Base-by-base conservation (phyloP, 1,284 basidiomycete species). In the Tremellales sp. region DNA sequence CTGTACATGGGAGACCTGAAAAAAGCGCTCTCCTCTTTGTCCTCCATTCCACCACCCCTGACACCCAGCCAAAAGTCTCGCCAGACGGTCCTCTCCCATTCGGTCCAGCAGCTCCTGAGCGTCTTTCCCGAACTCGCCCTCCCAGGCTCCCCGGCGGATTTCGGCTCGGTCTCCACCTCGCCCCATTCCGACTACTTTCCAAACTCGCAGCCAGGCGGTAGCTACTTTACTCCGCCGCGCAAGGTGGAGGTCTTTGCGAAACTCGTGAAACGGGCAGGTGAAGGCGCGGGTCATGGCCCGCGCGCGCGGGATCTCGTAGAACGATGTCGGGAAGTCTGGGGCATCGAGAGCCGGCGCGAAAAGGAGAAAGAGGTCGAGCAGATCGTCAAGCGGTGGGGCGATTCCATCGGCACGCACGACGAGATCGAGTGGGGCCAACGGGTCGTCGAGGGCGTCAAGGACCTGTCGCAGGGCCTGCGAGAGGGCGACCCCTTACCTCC, bases 1-100 rank as follows among this genome's bases (percentile, higher is more conserved):
- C 51, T 61, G 33, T 71, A 73, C 56, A 50, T 70, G 29, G 45
- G 47, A 41, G 68, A 73, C 44, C 49, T 72, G 12, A 66, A 68
- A 51, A 43, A 48, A 18, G 48, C 57, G 4, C 54, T 70, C 26
- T 26, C 53, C 14, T 37, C 48, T 24, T 32, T 65, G 29, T 49
- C 62, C 13, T 28, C 58, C 8, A 40, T 61, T 3, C 53, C 55
- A n/a, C 40, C 43, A 14, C 45, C 52, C 6, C 50, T 54, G n/a
- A 57, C 54, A 5, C 45, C 51, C 4, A 50, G 54, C 0, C 57
- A 62, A 19, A 53, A 57, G 13, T 37, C 34, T 7, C 57, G 64
- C 3, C 62, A 65, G 29, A 38, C 49, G 10, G 39, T 45, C 10
- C 51, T 66, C 14, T 53, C 56, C 2, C 46, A 53, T n/a, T 33